These are phyloP conservation scores for Cytospora chrysosperma DNA, from an alignment of 2,329 filamentous ascomycete genomes.

Conservation along the genomic window DNA sequence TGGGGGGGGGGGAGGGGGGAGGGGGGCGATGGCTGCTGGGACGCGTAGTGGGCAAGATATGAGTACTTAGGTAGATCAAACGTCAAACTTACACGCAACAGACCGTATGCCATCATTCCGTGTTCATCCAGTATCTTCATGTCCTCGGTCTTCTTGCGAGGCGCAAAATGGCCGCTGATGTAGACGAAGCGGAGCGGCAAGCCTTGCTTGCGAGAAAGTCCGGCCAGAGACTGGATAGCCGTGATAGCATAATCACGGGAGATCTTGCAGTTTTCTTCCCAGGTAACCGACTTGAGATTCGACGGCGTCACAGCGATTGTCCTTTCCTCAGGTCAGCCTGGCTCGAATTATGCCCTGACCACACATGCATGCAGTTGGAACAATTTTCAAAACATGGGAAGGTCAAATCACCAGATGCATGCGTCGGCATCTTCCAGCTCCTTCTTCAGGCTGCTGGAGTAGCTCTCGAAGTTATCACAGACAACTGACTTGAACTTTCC, in stretches of 20 bases:
- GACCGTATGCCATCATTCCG: slow-evolving; percentile 11
- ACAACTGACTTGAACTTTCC: slow-evolving; percentile 42
- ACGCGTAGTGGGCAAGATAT: neutral
- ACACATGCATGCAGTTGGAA: no score
- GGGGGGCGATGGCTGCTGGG: no score
- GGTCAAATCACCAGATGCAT: slow-evolving; percentile 42
- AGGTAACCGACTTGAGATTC: slow-evolving; percentile 16
- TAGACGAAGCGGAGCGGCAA: slow-evolving; percentile 35
- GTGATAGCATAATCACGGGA: slow-evolving; percentile 11
- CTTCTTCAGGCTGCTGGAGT: slow-evolving; percentile 39
- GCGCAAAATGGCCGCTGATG: slow-evolving; percentile 20
- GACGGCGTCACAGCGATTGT: slow-evolving; percentile 32
- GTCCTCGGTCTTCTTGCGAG: slow-evolving; percentile 7
- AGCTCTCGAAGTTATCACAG: slow-evolving; percentile 41
- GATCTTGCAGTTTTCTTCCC: slow-evolving; percentile 17
- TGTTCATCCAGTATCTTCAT: slow-evolving; percentile 13
- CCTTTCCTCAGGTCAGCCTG: slow-evolving; percentile 22
- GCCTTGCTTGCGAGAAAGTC: neutral
- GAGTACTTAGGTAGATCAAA: no score
- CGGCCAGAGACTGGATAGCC: neutral
- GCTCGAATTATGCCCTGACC: neutral
- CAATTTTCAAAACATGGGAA: no score
- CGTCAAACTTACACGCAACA: slow-evolving; percentile 3
- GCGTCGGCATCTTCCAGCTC: slow-evolving; percentile 42
- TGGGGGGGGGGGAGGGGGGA: no score